A percentile compares a stretch with the other conserved stretches of the same genome.
Conservation (phyloP, 2,329 filamentous ascomycete species). For the Fusarium albidum region DNA sequence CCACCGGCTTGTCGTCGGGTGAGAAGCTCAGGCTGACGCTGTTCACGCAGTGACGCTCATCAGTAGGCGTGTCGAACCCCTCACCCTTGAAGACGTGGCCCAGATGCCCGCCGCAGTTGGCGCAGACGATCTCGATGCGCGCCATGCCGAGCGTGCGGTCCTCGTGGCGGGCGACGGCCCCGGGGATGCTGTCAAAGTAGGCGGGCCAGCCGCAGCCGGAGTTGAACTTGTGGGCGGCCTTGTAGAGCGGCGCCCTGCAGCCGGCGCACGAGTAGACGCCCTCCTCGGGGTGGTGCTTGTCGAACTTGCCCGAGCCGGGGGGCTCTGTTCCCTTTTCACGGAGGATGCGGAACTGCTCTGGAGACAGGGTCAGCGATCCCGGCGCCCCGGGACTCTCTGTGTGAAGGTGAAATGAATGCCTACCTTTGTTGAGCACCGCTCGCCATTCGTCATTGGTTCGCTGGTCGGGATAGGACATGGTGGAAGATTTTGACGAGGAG, state of each 20-base stretch:
- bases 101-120: constrained; percentile 91
- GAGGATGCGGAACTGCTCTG: constrained; percentile 95
- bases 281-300: constrained; percentile 80
- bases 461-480: constrained; percentile 81
- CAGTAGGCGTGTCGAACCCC: constrained; percentile 82
- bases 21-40: constrained; percentile 88
- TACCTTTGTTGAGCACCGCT: constrained; percentile 74
- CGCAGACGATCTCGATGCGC: constrained; percentile 92
- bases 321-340: constrained; percentile 91
- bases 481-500: constrained; percentile 63
- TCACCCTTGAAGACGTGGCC: constrained; percentile 97
- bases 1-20: constrained; percentile 64
- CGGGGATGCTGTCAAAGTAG: constrained; percentile 94
- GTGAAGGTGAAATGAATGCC: constrained; percentile 20
- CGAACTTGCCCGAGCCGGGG: constrained; percentile 80
- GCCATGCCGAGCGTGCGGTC: constrained; percentile 83
- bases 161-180: constrained; percentile 83
- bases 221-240: constrained; percentile 92
- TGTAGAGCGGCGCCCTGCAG: constrained; percentile 90
- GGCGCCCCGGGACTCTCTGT: constrained; percentile 20
- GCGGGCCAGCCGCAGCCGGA: constrained; percentile 98
- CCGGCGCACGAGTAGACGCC: constrained; percentile 90
- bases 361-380: constrained; percentile 3
- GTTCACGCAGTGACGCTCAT: constrained; percentile 98
- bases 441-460: constrained; percentile 88